A percentile compares a stretch with the other conserved stretches of the same genome.
These are phyloP conservation scores for Yamadazyma dendronema DNA, from an alignment of 1,139 yeast genomes.

Conservation along the genomic window DNA sequence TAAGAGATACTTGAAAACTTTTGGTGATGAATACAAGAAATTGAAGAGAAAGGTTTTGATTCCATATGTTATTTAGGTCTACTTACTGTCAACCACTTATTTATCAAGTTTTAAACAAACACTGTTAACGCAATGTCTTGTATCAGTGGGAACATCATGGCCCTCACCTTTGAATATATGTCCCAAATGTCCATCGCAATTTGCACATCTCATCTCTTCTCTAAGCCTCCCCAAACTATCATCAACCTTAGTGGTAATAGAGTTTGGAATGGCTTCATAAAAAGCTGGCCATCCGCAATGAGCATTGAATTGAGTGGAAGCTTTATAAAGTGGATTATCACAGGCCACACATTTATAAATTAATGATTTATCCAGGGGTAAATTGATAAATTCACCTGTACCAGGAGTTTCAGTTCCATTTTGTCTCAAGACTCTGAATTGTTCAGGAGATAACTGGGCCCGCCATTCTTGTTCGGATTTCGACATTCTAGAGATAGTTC, in stretches of 20 bases:
- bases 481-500: background rate
- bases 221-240: slow-evolving; percentile 69
- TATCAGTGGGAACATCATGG: slow-evolving; percentile 82
- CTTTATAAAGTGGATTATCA: slow-evolving; percentile 70
- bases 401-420: slow-evolving; percentile 84
- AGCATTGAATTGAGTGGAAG: slow-evolving; percentile 79
- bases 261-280: slow-evolving; percentile 82
- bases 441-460: slow-evolving; percentile 73
- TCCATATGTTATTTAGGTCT: slow-evolving; percentile 35
- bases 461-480: slow-evolving; percentile 67
- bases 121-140: slow-evolving; percentile 93
- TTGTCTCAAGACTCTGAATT: slow-evolving; percentile 73
- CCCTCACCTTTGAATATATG: slow-evolving; percentile 97
- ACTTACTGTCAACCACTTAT: too few species aligned
- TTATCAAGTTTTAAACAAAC: slow-evolving; percentile 62
- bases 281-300: slow-evolving; percentile 99
- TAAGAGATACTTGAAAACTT: slow-evolving; percentile 61
- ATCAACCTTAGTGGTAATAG: slow-evolving; percentile 65
- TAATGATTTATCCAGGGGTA: slow-evolving; percentile 50
- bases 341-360: slow-evolving; percentile 86
- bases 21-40: slow-evolving; percentile 75
- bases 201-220: slow-evolving; percentile 82
- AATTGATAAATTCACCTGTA: slow-evolving; percentile 64
- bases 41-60: slow-evolving; percentile 61
- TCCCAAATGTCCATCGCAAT: slow-evolving; percentile 94